These are phyloP conservation scores for Pseudogymnoascus sp. DNA, from an alignment of 2,329 filamentous ascomycete genomes.

Conservation along the genomic window DNA sequence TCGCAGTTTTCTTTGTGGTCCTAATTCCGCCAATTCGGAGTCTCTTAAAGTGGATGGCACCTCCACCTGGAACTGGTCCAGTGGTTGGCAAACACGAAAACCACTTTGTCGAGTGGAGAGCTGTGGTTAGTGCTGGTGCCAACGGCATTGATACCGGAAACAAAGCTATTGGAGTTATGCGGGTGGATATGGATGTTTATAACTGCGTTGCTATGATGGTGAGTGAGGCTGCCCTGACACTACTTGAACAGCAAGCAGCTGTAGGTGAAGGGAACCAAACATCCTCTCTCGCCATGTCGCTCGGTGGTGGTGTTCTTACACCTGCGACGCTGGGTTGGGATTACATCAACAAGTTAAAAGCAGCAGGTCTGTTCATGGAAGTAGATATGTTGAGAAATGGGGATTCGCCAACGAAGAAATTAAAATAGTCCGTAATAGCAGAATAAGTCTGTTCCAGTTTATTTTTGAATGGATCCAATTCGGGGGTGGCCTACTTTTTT, in stretches of 20 bases:
- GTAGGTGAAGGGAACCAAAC: neutral
- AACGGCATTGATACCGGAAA: neutral
- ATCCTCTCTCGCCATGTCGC: slow-evolving; percentile 32
- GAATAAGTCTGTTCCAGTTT: neutral
- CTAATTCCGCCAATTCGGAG: neutral
- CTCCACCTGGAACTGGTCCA: neutral
- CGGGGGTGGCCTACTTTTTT: too few relatives aligned
- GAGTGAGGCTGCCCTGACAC: neutral
- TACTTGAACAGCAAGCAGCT: neutral
- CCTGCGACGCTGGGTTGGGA: slow-evolving; percentile 62
- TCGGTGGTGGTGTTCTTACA: slow-evolving; percentile 64
- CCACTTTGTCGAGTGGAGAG: neutral
- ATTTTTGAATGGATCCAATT: neutral
- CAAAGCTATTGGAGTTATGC: neutral
- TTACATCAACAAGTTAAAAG: slow-evolving; percentile 56
- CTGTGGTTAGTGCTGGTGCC: neutral
- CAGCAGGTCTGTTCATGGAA: slow-evolving; percentile 57
- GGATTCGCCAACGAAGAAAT: neutral
- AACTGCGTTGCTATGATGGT: neutral
- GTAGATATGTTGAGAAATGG: slow-evolving; percentile 37
- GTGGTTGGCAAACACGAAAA: neutral
- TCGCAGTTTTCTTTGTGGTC: neutral
- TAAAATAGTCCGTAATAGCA: neutral
- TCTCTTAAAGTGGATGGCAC: neutral
- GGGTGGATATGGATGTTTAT: neutral